These are phyloP conservation scores for Aspergillus niger DNA, from an alignment of 2,329 filamentous ascomycete genomes.

Conservation along the genomic window DNA sequence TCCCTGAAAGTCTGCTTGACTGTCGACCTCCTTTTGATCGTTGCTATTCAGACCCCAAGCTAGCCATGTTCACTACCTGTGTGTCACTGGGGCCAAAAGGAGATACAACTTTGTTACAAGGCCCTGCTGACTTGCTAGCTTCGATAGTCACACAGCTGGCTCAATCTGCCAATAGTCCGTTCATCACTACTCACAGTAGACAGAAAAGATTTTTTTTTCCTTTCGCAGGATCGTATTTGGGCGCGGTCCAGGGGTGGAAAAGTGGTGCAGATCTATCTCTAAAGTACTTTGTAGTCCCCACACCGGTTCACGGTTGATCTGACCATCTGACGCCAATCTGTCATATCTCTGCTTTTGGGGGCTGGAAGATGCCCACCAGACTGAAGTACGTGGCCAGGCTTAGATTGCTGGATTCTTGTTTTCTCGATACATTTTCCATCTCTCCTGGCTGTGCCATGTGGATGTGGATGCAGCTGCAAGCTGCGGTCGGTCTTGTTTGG, in stretches of 20 bases:
- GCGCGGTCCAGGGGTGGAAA: conserved; percentile 9
- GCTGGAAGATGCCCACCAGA: conserved; percentile 1
- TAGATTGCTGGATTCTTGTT: not conserved
- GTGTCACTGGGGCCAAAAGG: not conserved
- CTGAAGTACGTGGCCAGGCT: not conserved
- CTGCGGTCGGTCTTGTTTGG: not conserved
- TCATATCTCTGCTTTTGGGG: conserved; percentile 7
- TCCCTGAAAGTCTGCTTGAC: not conserved
- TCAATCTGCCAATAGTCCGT: not conserved
- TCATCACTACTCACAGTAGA: not conserved
- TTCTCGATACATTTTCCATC: not conserved
- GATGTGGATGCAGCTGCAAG: not conserved
- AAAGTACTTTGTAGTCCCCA: conserved; percentile 18
- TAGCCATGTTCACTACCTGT: not conserved
- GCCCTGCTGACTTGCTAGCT: not conserved
- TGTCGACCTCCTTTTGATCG: not conserved
- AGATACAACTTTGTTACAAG: not conserved
- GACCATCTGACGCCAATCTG: conserved; percentile 14
- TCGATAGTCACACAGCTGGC: not conserved
- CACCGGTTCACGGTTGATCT: conserved; percentile 22
- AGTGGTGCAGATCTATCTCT: conserved; percentile 19
- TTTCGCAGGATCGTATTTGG: conserved; percentile 6
- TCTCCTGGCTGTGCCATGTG: not conserved
- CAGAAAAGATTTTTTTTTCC: conserved; percentile 2
- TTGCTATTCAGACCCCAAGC: conserved; percentile 4